Evolutionary conservation across 257 asterid genomes (phyloP), one percentile per base, ranked within the genome.

Genomic region (Capsicum pubescens): DNA sequence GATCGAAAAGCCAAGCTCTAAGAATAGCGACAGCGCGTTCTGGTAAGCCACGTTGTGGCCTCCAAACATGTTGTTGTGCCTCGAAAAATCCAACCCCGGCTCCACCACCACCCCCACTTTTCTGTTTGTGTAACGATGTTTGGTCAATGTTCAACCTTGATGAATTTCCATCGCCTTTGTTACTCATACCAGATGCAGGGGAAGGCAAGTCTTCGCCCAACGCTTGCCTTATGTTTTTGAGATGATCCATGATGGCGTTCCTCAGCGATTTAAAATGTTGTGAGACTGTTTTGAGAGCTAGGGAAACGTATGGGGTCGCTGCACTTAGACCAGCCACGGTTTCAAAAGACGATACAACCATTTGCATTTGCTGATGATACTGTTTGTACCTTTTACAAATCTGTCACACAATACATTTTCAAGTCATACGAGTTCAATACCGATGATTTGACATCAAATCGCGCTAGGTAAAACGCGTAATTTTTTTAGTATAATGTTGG

Each of bases 21-120:
- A 95, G 90, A 87, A 95, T 74, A 3, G 97, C 91, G 50, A 95
- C 96, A 2, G 98, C 97, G 0, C 94, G 96, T 84, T 95, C 98
- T 0, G 98, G 98, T 42, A 95, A 87, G 82, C 98, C 98, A 68
- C 98, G 77, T 85, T 95, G 98, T n/a, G 98, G 98, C 86, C 97
- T 90, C 98, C 98, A 95, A 0, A 88, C 87, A 80, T 90, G 93
- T 80, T 82, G 88, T 17, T 87, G 94, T 71, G 89, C 68, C 46
- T 92, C 96, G 55, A 91, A 86, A 79, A 86, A 82, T 35, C 90
- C 84, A 0, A 84, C 14, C 59, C 70, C 68, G 9, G 84, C 85
- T 0, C 91, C 79, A 57, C 87, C 86, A 36, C 67, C 86, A 48
- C 67, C 70, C 26, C 87, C 86, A 46, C 67, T 74, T 60, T 89